Base-by-base conservation (phyloP, 202 grass and related monocot species). In the Zoysia matrella region DNA sequence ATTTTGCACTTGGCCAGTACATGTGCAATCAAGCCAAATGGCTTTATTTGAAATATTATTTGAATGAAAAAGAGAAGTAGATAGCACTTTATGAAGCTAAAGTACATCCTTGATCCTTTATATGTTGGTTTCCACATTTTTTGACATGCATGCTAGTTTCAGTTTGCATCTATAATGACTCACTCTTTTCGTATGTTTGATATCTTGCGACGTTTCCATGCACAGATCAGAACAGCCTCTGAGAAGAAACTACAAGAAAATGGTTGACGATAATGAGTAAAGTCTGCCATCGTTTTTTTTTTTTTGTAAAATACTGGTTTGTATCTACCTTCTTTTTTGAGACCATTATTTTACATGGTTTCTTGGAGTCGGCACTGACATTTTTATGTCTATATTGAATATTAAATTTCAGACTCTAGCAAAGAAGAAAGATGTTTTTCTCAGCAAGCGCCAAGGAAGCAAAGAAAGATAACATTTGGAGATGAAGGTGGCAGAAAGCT, bases 261-360 rank as follows among this genome's bases (percentile, higher is more conserved):
- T 98, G 92, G 92, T 62, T 98, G 47, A 47, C 72, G 4, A 91
- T 98, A 68, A 95, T 98, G 92, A 89, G 84, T 67, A 98, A 95
- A 88, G 95, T 95, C 81, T 98, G 95, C 86, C 95, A 86, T 50
- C 95, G 95, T 77, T 98, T 98, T 64, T 95, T 36, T n/a, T 36
- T 36, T 36, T 36, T 36, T 36, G 95, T 86, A 98, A 98, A 93
- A 95, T 98, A 93, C 72, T 98, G 95, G 95, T 95, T 42, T 6
- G 80, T 87, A 61, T 69, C 49, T 77, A 6, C 46, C 5, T 79
- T 54, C 75, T 65, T 40, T 81, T 81, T 47, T 65, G 48, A 78
- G 41, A 74, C 62, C 9, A 77, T 22, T 62, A 66, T 2, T 49
- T 42, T 44, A 45, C 1, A 42, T 75, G 40, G 77, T 60, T 56